Evolutionary conservation across 768 basidiomycete genomes (phyloP), one percentile per base, ranked within the genome.

Genomic region (Mycena vitilis): DNA sequence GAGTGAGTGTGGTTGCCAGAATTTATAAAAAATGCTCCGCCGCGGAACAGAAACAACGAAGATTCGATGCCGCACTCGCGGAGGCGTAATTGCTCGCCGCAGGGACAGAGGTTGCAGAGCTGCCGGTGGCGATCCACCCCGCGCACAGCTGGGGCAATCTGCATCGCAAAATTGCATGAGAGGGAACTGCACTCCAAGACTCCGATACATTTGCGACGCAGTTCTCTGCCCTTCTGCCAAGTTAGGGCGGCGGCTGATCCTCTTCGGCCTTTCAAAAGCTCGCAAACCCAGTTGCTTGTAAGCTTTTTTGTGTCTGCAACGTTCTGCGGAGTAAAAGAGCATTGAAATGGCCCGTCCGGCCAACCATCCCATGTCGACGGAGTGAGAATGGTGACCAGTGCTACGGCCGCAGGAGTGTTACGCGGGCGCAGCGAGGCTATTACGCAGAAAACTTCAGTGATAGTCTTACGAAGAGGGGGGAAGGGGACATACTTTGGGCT

Each of bases 1-100:
- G 36, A 13, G 36, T 66, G 65, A 40, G 42, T 60, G 45, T 66
- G 65, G 7, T 23, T n/a, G 9, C 65, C 65, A 4, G 44, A 48
- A 36, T 66, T 44, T 18, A 60, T 40, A 42, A 66, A 60, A 13
- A 47, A 54, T 5, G 51, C 65, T 1, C 65, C 65, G 25, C 37
- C 45, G 15, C 58, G 51, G 25, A 47, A 66, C 0, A 60, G 34
- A 34, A 45, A 60, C 6, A 25, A 22, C 4, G 65, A 60, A 9
- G 1, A 66, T 18, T 60, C 58, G n/a, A 66, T 30, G 9, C 65
- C 65, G 16, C 65, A 66, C 0, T 23, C 18, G 2, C n/a, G 49
- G 0, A 59, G 38, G 6, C n/a, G 38, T 13, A 55, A 4, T 5
- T 2, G 1, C 20, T 55, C 65, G 30, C 65, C 65, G 23, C 65